These are phyloP conservation scores for Malania oleifera DNA, from an alignment of 164 flowering plant species.

Conservation along the genomic window DNA sequence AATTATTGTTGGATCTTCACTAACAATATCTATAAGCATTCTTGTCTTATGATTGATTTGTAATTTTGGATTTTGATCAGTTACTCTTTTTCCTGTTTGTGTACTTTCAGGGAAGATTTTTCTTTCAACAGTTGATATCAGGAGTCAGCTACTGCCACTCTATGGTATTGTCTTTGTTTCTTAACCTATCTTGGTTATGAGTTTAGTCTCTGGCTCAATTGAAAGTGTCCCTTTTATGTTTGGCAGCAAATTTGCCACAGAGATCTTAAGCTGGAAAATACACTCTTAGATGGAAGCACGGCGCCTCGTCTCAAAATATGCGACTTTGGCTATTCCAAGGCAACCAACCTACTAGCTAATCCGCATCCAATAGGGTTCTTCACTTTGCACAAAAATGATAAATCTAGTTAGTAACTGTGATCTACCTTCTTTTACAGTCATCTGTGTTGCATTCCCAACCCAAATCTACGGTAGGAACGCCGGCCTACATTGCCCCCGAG, in stretches of 20 bases:
- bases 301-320: constrained; percentile 74
- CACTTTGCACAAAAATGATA: no score
- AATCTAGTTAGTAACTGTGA: no score
- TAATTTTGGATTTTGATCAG: not conserved
- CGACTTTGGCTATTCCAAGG: constrained; percentile 91
- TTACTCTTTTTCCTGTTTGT: not conserved
- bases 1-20: no score
- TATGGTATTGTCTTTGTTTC: constrained; percentile 42
- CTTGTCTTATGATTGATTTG: no score
- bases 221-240: not conserved
- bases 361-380: not conserved
- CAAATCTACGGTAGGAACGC: constrained; percentile 84
- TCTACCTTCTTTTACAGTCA: constrained; percentile 39
- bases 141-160: constrained; percentile 94
- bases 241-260: constrained; percentile 67
- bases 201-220: not conserved
- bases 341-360: constrained; percentile 6
- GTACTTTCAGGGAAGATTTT: constrained; percentile 64
- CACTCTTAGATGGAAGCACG: constrained; percentile 60
- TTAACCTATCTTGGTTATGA: not conserved
- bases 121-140: constrained; percentile 92
- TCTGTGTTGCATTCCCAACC: constrained; percentile 83
- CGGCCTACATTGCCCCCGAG: constrained; percentile 88
- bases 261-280: constrained; percentile 81
- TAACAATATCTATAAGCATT: no score